Base-by-base conservation (phyloP, 2,329 filamentous ascomycete genomes). In the Fusarium citri region DNA sequence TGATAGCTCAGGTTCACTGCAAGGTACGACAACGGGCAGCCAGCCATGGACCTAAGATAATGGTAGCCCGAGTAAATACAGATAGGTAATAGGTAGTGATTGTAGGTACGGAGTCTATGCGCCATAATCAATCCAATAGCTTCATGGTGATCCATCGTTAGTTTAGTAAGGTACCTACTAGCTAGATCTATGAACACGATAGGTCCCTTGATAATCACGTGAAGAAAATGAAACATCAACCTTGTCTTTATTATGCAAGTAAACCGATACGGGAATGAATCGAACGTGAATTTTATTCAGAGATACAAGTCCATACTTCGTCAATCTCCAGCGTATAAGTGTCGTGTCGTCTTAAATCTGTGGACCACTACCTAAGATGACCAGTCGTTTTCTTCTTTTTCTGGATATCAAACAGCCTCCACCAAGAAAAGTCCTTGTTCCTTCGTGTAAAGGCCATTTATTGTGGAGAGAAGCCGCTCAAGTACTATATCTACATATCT, bases 141-240 rank as follows among this genome's bases (percentile, higher is more conserved):
- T n/a, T n/a, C n/a, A n/a, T n/a, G n/a, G n/a, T n/a, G n/a, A n/a
- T n/a, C n/a, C n/a, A n/a, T n/a, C n/a, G n/a, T n/a, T n/a, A n/a
- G n/a, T n/a, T n/a, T n/a, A n/a, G n/a, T n/a, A n/a, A n/a, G n/a
- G n/a, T n/a, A n/a, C n/a, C n/a, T n/a, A n/a, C n/a, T n/a, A n/a
- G n/a, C n/a, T n/a, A 10, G 31, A 23, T 26, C 30, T 28, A 30
- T 42, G 40, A n/a, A 42, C 30, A 25, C 15, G n/a, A 45, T 20
- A 28, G 30, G 43, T 37, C 50, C 43, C 43, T 56, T 28, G 22
- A 37, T 15, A 49, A 26, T 64, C 59, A 64, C 50, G 43, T 64
- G 61, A 28, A 30, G 45, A 23, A 3, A 43, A 43, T 28, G n/a
- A 30, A 61, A 31, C 20, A 31, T 11, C 16, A 56, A 56, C 12